Evolutionary conservation across 495 filamentous ascomycete species (phyloP), one percentile per base, ranked within the genome.

Genomic region (Hypoxylon fuscum): DNA sequence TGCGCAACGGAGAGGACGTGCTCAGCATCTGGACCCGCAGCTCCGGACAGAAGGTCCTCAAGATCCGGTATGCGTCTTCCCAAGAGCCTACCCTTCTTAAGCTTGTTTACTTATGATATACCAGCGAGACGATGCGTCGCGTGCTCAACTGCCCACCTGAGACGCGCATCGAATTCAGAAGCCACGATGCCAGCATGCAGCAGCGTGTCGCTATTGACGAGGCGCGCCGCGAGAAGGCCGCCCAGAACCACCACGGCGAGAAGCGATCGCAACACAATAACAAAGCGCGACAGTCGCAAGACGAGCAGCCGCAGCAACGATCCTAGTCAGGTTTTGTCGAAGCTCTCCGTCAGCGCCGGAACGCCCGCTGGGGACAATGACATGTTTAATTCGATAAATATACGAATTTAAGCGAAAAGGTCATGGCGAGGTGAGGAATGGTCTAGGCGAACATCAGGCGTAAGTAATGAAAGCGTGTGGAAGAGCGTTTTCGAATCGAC

Each of bases 21-120:
- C 83, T 98, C 73, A 97, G 92, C 78, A 91, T 98, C 68, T 98
- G 95, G 95, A 96, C 93, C 38, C 89, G 91, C 71, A 92, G 90
- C 64, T 88, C 95, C 65, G 93, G 93, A 14, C 90, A 91, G 62
- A 87, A 91, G 68, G 96, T 96, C 76, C 90, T 98, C 70, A 98
- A 97, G 81, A 96, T 98, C 64, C 88, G 93, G 92, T 97, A 85
- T 67, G 85, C 71, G 27, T 11, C 31, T 23, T 12, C 37, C 37
- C 7, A 40, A 40, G 15, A 5, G n/a, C 35, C 31, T 7, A 55
- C 15, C n/a, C 14, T 18, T 43, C 14, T 20, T 2, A 23, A 37
- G n/a, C 47, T 20, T 25, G 7, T 51, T 70, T 10, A 61, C 64
- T 54, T 2, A 50, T 14, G 8, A 44, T 32, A 18, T n/a, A 23